A percentile compares a stretch with the other conserved stretches of the same genome.
Conservation (phyloP, 805 yeast genomes). For the Candida pseudoglaebosa region DNA sequence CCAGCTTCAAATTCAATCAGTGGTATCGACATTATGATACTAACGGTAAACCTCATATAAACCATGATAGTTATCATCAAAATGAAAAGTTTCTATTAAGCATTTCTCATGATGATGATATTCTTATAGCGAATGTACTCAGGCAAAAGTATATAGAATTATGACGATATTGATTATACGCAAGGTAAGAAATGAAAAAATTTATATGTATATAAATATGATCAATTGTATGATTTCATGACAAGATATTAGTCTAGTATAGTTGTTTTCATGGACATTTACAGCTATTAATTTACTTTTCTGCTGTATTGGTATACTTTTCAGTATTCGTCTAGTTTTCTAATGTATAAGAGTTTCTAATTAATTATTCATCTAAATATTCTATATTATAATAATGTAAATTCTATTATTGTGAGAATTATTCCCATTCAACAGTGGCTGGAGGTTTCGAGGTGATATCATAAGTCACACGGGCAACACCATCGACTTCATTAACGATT, state of each 20-base stretch:
- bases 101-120: slow-evolving; percentile 64
- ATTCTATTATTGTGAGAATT: slow-evolving; percentile 17
- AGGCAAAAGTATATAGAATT: slow-evolving; percentile 23
- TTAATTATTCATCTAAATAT: background rate
- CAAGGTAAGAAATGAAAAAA: background rate
- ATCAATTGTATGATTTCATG: too few relatives aligned
- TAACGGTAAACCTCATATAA: slow-evolving; percentile 44
- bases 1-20: slow-evolving; percentile 47
- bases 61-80: slow-evolving; percentile 23
- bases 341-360: too few relatives aligned
- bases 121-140: slow-evolving; percentile 53
- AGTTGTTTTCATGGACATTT: too few relatives aligned
- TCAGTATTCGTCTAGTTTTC: too few relatives aligned
- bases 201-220: too few relatives aligned
- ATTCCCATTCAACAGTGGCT: slow-evolving; percentile 99
- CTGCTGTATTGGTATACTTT: too few relatives aligned
- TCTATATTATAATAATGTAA: background rate
- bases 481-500: slow-evolving; percentile 97
- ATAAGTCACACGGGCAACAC: slow-evolving; percentile 98
- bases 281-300: too few relatives aligned
- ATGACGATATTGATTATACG: slow-evolving; percentile 1
- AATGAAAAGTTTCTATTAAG: slow-evolving; percentile 51
- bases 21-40: slow-evolving; percentile 51
- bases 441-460: slow-evolving; percentile 99
- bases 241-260: too few relatives aligned